Base-by-base conservation (phyloP, 306 rosid genomes). In the Cicer chorassanicum region DNA sequence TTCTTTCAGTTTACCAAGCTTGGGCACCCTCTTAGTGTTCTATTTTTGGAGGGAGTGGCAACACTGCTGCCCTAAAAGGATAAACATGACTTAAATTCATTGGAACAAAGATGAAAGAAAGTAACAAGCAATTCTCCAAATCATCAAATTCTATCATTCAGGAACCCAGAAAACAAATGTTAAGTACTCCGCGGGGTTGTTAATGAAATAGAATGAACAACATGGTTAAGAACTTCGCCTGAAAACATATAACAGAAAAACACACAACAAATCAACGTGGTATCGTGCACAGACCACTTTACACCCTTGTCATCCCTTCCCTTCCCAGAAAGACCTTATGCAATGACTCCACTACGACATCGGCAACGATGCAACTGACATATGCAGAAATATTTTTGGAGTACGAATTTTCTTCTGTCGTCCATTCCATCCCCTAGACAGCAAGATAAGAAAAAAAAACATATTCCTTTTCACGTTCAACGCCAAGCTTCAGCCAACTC, bases 401-500 rank as follows among this genome's bases (percentile, higher is more conserved):
- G 50, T 34, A 16, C 62, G 7, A 8, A 13, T 61, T 68, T 10
- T 74, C 75, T 75, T 83, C 66, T 36, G 29, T 24, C 57, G 15
- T 60, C 53, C 39, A 38, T 44, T 40, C 13, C 38, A 1, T 11
- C 61, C 78, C 50, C 40, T 21, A 9, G 50, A 54, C 19, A 50
- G 72, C 65, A 16, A 65, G 77, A 72, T 45, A n/a, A 51, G 36
- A 36, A 16, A 18, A 36, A 40, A 50, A 39, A 73, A 34, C 69
- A 66, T n/a, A 74, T 8, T n/a, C 68, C 53, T 69, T 65, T 84
- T 89, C 16, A 9, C 0, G 11, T 66, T 66, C 90, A 93, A 70
- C 99, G 97, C 99, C 99, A 94, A 49, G 86, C 97, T 86, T 94
- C 97, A 18, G 80, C 82, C 59, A 90, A 86, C 85, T 92, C 99